Evolutionary conservation across 805 yeast genomes (phyloP).

Genomic region (Pichia nanzhaoensis): DNA sequence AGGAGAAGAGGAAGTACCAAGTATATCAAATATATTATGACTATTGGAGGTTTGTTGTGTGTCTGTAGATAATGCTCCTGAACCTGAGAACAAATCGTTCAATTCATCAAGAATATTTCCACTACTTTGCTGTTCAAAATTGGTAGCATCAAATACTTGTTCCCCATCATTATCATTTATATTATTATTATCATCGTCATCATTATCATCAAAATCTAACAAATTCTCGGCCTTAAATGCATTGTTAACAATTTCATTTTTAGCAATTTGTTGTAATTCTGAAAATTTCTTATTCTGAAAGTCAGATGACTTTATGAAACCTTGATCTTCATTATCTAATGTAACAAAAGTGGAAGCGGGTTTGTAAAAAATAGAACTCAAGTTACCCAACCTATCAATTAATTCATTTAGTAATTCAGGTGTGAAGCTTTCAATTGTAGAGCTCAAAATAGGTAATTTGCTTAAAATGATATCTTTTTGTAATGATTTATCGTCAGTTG

Average conservation of each 20-base stretch:
- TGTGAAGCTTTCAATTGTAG: constrained; percentile 67
- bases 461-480: constrained; percentile 51
- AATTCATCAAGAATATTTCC: constrained; percentile 60
- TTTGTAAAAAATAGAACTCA: constrained; percentile 84
- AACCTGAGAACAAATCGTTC: constrained; percentile 56
- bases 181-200: constrained; percentile 13
- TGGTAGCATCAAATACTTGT: constrained; percentile 11
- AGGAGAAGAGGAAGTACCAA: not conserved
- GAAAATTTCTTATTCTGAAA: constrained; percentile 53
- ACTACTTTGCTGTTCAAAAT: constrained; percentile 20
- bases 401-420: constrained; percentile 62
- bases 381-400: constrained; percentile 68
- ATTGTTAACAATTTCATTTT: constrained; percentile 56
- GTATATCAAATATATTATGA: constrained; percentile 17
- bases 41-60: constrained; percentile 5
- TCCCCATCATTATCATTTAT: too few species aligned
- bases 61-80: constrained; percentile 19
- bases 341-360: constrained; percentile 60
- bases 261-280: constrained; percentile 73
- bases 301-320: constrained; percentile 19
- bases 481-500: constrained; percentile 35
- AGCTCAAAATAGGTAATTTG: constrained; percentile 62
- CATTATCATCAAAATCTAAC: constrained; percentile 77
- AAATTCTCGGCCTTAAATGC: constrained; percentile 70
- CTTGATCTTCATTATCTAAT: constrained; percentile 13